Conservation (phyloP, 1,284 basidiomycete species). For the Macrocystidia cucumis region DNA sequence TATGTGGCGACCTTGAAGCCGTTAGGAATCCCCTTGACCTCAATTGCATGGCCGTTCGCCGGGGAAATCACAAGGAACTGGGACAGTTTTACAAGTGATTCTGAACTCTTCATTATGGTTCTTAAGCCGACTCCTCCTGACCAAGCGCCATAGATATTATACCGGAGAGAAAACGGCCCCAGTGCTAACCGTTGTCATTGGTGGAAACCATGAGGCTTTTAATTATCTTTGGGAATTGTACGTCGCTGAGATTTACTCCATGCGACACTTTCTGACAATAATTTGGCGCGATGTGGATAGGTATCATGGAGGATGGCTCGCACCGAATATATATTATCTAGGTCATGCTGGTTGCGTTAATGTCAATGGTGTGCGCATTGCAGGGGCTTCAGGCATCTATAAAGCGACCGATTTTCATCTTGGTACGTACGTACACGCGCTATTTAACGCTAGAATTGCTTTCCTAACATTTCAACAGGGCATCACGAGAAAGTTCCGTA, state of each 20-base stretch:
- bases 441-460: not conserved
- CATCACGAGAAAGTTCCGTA: constrained; percentile 55
- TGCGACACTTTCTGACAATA: no score
- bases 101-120: no score
- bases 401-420: constrained; percentile 64
- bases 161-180: constrained; percentile 68
- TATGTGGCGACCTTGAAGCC: constrained; percentile 98
- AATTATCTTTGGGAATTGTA: constrained; percentile 89
- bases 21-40: constrained; percentile 84
- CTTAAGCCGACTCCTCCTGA: no score
- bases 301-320: constrained; percentile 84
- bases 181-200: constrained; percentile 79
- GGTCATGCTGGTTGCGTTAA: constrained; percentile 79
- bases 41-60: constrained; percentile 86
- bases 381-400: constrained; percentile 83
- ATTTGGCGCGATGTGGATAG: constrained; percentile 27
- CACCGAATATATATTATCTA: constrained; percentile 87
- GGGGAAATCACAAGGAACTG: constrained; percentile 80
- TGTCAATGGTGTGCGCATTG: constrained; percentile 73
- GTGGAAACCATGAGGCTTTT: constrained; percentile 89
- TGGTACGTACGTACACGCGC: constrained; percentile 34
- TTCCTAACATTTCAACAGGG: constrained; percentile 27
- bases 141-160: constrained; percentile 77
- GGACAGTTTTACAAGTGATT: constrained; percentile 81
- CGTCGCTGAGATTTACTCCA: no score